A percentile compares a stretch with the other conserved stretches of the same genome.
phyloP scores from a whole-genome alignment of 257 asterid genomes.

The Perilla frutescens region DNA sequence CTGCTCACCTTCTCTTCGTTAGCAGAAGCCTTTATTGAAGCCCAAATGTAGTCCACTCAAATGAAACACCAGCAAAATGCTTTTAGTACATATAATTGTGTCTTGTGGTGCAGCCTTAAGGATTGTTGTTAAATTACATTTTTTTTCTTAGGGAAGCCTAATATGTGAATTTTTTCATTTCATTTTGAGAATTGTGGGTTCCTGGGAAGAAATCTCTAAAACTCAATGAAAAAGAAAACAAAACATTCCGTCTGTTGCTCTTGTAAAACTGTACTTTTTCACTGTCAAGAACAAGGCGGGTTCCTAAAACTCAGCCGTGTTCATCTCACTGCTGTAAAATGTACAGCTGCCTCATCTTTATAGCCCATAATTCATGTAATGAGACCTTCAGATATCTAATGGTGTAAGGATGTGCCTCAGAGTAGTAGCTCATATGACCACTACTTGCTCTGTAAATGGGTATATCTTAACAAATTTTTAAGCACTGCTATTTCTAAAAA shows the following conservation, averaged over 20 bases:
- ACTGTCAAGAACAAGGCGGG: neutral
- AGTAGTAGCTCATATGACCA: conserved; percentile 18
- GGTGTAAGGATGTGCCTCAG: conserved; percentile 8
- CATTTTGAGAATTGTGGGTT: neutral
- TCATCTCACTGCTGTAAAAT: neutral
- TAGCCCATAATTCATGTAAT: neutral
- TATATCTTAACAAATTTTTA: neutral
- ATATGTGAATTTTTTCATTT: neutral
- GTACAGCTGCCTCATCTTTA: neutral
- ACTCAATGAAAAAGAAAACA: neutral
- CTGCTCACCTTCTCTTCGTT: conserved; percentile 8
- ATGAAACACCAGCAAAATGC: neutral
- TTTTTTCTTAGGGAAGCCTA: conserved; percentile 8
- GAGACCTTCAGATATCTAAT: neutral
- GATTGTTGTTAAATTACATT: conserved; percentile 11
- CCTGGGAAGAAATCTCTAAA: neutral
- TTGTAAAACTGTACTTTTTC: neutral
- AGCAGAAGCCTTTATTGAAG: neutral
- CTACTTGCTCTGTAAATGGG: conserved; percentile 6
- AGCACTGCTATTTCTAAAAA: neutral
- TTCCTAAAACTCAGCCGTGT: neutral
- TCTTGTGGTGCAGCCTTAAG: neutral
- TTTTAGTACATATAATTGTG: conserved; percentile 21
- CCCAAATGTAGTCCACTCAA: conserved; percentile 15
- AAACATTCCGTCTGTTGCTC: neutral